phyloP scores from a whole-genome alignment of 208 protist species.

The Tetramitus jugosus region DNA sequence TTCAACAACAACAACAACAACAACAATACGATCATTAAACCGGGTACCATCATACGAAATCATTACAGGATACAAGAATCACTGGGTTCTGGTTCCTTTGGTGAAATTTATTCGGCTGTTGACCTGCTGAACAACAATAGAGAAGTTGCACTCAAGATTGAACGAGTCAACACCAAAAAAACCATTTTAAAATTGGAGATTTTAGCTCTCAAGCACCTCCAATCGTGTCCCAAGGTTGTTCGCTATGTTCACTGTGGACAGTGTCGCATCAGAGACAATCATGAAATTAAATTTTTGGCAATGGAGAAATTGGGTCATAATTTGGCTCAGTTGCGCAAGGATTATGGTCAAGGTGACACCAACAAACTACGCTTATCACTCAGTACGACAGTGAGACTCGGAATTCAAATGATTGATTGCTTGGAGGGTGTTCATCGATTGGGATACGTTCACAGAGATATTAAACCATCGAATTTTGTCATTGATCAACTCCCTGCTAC shows the following conservation, averaged over 20 bases:
- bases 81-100: too few relatives aligned
- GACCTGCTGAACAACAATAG: constrained; percentile 45
- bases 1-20: too few relatives aligned
- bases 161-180: constrained; percentile 83
- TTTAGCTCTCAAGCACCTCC: constrained; percentile 84
- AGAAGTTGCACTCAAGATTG: constrained; percentile 85
- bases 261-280: too few relatives aligned
- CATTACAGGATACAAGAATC: too few relatives aligned
- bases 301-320: constrained; percentile 94
- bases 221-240: constrained; percentile 33
- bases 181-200: constrained; percentile 82
- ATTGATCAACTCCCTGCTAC: too few relatives aligned
- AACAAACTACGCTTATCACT: constrained; percentile 70
- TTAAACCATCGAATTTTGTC: constrained; percentile 97
- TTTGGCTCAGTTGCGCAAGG: constrained; percentile 83
- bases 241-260: not conserved
- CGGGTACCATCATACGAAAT: too few relatives aligned
- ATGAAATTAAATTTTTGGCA: constrained; percentile 85
- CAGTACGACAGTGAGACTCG: constrained; percentile 74
- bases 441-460: constrained; percentile 90
- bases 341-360: constrained; percentile 44
- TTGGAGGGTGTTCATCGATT: constrained; percentile 84
- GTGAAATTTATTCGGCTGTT: constrained; percentile 31
- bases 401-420: constrained; percentile 83
- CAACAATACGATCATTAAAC: too few relatives aligned